Evolutionary conservation across 2,329 filamentous ascomycete genomes (phyloP).

Genomic region (Cladosporium velox): DNA sequence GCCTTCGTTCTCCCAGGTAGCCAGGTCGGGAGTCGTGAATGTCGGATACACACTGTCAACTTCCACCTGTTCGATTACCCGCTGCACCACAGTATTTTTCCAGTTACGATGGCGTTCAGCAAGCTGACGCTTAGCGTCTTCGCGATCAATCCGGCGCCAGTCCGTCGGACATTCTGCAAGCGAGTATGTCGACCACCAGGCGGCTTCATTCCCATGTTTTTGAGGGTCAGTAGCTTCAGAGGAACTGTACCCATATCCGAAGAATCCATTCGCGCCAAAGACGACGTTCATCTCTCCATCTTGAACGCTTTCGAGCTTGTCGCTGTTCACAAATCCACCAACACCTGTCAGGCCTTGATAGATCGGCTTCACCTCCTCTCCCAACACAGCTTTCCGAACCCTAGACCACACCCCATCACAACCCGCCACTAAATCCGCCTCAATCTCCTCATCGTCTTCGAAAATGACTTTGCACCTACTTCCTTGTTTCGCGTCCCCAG

Average conservation of each 20-base stretch:
- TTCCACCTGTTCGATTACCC: constrained; percentile 40
- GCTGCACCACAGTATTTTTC: constrained; percentile 45
- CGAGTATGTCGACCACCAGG: constrained; percentile 23
- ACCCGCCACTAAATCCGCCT: constrained; percentile 20
- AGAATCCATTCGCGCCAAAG: constrained; percentile 54
- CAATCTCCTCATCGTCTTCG: constrained; percentile 11
- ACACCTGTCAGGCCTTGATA: constrained; percentile 48
- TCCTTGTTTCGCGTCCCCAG: neutral
- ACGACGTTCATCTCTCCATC: constrained; percentile 45
- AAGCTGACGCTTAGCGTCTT: constrained; percentile 40
- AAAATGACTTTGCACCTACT: constrained; percentile 10
- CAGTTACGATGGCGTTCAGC: constrained; percentile 47
- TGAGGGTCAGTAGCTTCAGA: constrained; percentile 28
- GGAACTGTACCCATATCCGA: constrained; percentile 47
- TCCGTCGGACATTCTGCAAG: constrained; percentile 19
- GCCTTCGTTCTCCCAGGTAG: constrained; percentile 49
- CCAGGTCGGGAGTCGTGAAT: constrained; percentile 51
- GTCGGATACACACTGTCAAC: constrained; percentile 51
- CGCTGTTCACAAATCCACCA: constrained; percentile 47
- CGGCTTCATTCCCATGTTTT: constrained; percentile 23
- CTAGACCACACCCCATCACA: constrained; percentile 28
- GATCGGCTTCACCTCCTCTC: constrained; percentile 34
- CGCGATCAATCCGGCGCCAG: constrained; percentile 21
- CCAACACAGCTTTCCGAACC: constrained; percentile 40
- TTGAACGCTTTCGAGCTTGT: constrained; percentile 35